phyloP scores from a whole-genome alignment of 441 rosid genomes.

The Aleurites moluccanus region DNA sequence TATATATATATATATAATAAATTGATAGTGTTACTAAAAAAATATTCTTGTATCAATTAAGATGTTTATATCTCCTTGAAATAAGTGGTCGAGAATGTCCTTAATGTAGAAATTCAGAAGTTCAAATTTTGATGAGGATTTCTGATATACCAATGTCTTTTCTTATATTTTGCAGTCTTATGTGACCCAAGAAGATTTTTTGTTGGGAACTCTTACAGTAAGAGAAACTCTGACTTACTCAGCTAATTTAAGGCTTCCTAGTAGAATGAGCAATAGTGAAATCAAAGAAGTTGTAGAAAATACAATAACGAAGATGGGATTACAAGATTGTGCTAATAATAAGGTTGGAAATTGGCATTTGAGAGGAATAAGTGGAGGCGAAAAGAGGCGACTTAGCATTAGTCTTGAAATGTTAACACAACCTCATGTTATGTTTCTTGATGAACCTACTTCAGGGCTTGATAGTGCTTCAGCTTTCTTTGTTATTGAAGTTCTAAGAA shows the following conservation, averaged over 20 bases:
- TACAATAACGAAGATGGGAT: conserved; percentile 72
- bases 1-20: no score
- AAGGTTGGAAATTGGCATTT: conserved; percentile 86
- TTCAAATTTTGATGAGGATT: no score
- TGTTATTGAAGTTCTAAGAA: conserved; percentile 59
- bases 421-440: conserved; percentile 73
- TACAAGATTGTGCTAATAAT: conserved; percentile 67
- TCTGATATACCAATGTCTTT: background rate
- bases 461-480: conserved; percentile 93
- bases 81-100: no score
- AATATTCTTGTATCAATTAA: no score
- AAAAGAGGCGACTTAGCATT: conserved; percentile 79
- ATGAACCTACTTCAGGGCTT: conserved; percentile 90
- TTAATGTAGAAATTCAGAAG: no score
- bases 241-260: conserved; percentile 74
- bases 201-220: conserved; percentile 81
- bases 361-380: conserved; percentile 92
- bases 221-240: conserved; percentile 82
- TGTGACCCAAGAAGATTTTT: conserved; percentile 77
- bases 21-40: no score
- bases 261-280: conserved; percentile 42
- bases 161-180: conserved; percentile 51
- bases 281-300: conserved; percentile 55
- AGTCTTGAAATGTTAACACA: conserved; percentile 71
- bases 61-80: no score